Evolutionary conservation across 176 grass and related monocot species (phyloP).

Genomic region (Oryza glaberrima): DNA sequence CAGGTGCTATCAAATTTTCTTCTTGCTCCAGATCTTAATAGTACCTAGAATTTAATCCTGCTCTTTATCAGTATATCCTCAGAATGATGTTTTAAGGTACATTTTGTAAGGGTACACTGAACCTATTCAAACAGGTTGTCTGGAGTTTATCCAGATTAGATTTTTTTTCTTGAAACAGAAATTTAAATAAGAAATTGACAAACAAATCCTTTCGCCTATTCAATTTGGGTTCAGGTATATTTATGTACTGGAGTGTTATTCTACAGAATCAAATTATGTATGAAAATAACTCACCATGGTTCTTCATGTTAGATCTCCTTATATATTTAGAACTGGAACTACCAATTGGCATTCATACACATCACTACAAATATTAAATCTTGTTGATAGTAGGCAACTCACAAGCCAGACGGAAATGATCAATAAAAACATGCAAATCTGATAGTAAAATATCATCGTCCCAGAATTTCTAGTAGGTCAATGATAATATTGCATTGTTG

Average conservation of each 20-base stretch:
- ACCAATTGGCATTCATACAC: neutral
- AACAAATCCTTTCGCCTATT: conserved; percentile 4
- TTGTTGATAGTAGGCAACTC: neutral
- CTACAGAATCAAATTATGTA: neutral
- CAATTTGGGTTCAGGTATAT: conserved; percentile 14
- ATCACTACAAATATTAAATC: neutral
- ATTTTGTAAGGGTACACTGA: neutral
- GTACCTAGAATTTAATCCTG: neutral
- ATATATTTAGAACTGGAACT: neutral
- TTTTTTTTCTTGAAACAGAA: neutral
- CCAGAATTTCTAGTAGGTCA: neutral
- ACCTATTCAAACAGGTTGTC: neutral
- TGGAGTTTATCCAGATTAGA: neutral
- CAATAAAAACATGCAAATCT: neutral
- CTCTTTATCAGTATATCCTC: neutral
- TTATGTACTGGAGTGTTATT: neutral
- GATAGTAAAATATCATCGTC: neutral
- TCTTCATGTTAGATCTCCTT: neutral
- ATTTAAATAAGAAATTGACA: neutral
- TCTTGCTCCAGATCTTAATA: neutral
- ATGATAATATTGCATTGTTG: neutral
- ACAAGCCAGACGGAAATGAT: neutral
- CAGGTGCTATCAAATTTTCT: neutral
- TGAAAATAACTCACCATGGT: neutral
- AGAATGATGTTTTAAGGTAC: neutral